phyloP scores from a whole-genome alignment of 768 basidiomycete species.

The Stropharia rugosoannulata region DNA sequence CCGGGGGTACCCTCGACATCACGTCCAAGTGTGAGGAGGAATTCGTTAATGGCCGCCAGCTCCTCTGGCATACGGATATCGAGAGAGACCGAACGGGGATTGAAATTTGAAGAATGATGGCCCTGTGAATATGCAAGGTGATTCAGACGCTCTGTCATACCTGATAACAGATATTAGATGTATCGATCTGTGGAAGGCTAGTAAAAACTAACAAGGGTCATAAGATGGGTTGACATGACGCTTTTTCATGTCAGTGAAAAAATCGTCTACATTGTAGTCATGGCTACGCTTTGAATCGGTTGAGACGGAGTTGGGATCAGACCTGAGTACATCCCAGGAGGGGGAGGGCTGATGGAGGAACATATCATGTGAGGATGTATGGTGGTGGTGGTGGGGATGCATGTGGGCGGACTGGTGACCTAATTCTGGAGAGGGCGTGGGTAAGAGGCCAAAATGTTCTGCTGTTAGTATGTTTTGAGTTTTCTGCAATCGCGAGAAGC shows the following conservation, averaged over 20 bases:
- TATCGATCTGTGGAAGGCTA: slow-evolving; percentile 16
- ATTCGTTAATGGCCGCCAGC: slow-evolving; percentile 84
- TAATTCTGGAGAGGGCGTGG: slow-evolving; percentile 65
- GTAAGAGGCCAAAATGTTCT: slow-evolving; percentile 43
- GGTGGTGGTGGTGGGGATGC: slow-evolving; percentile 30
- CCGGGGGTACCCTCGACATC: slow-evolving; percentile 59
- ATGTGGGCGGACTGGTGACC: slow-evolving; percentile 42
- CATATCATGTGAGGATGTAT: slow-evolving; percentile 42
- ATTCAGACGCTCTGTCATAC: slow-evolving; percentile 85
- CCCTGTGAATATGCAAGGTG: slow-evolving; percentile 49
- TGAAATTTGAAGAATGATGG: slow-evolving; percentile 42
- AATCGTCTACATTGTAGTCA: slow-evolving; percentile 69
- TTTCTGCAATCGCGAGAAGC: not conserved
- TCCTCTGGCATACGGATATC: slow-evolving; percentile 87
- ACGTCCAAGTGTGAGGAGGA: slow-evolving; percentile 83
- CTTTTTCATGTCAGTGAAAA: slow-evolving; percentile 92
- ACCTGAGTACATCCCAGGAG: slow-evolving; percentile 59
- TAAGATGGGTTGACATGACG: slow-evolving; percentile 83
- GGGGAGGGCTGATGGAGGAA: slow-evolving; percentile 52
- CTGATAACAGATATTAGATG: slow-evolving; percentile 39
- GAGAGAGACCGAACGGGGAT: slow-evolving; percentile 76
- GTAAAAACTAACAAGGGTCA: slow-evolving; percentile 69
- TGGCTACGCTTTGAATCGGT: slow-evolving; percentile 68
- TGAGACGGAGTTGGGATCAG: slow-evolving; percentile 37
- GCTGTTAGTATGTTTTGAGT: slow-evolving; percentile 25